Base-by-base conservation (phyloP, 2,329 filamentous ascomycete species). In the Cladophialophora psammophila region DNA sequence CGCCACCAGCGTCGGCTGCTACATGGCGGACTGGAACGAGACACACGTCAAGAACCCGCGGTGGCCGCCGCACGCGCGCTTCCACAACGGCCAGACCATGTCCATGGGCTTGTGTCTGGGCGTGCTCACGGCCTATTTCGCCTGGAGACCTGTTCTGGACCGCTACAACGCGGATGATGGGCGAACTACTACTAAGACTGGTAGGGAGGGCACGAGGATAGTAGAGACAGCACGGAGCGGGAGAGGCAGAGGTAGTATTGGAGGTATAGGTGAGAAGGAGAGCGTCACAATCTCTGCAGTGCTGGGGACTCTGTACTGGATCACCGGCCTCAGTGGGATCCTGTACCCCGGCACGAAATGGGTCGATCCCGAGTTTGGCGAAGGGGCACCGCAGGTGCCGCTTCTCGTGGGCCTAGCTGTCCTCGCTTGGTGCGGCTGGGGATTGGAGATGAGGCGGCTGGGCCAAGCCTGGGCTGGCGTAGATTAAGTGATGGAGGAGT, bases 41-140 rank as follows among this genome's bases (percentile, higher is more conserved):
- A 83, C 82, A 2, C 82, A 84, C 74, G 75, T 84, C 67, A 74
- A 76, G 61, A 84, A 85, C 70, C 81, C 82, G 0, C 72, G 73
- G 61, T 85, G 83, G 83, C 79, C 82, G 2, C 82, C 81, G 0
- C 83, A 85, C 72, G 83, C 82, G 6, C 78, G 79, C 63, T 85
- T 84, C 76, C 83, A 85, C 76, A 85, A 84, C 69, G 82, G 81
- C 3, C 84, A 85, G 72, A 85, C 83, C 9, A 84, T 85, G 82
- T 78, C 77, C 1, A 56, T 65, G 57, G 63, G 63, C 40, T n/a
- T 65, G 31, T 62, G 50, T 50, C 52, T 65, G 20, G 68, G 68
- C 10, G 2, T 62, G 36, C 20, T 64, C n/a, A 68, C 65, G 3
- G 54, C 58, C 5, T 70, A 70, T 35, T 68, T 60, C 32, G 42